Conservation (phyloP, 169 alveolate species). For the Perkinsus marinus region DNA sequence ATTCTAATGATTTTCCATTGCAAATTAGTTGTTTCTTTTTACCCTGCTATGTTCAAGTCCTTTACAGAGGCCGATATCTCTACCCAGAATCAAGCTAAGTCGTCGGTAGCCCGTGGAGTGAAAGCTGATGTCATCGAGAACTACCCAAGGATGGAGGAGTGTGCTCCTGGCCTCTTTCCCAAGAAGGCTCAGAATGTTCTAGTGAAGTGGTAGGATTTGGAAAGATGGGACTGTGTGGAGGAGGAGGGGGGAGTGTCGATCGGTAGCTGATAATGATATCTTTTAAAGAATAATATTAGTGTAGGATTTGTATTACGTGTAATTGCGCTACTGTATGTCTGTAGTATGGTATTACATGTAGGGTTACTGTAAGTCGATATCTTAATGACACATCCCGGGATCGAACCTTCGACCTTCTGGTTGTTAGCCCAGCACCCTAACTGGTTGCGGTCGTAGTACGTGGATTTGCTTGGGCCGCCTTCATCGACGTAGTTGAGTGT, state of each 20-base stretch:
- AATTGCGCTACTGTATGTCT: no score
- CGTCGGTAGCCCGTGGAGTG: slow-evolving; percentile 62
- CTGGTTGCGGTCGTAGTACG: no score
- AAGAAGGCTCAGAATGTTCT: slow-evolving; percentile 6
- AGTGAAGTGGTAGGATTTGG: background rate
- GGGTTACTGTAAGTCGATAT: no score
- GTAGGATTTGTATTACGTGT: no score
- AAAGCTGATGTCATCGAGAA: slow-evolving; percentile 34
- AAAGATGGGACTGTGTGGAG: background rate
- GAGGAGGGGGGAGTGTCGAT: background rate
- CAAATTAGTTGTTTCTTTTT: background rate
- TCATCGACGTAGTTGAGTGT: background rate
- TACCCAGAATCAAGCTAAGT: slow-evolving; percentile 61
- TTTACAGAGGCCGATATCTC: slow-evolving; percentile 39
- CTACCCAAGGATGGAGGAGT: slow-evolving; percentile 19
- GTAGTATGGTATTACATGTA: no score
- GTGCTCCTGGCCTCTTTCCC: slow-evolving; percentile 19
- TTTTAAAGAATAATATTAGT: no score
- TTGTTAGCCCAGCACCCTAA: no score
- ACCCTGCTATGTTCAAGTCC: background rate
- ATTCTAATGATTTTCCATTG: no score
- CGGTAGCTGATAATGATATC: no score
- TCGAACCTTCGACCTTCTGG: no score
- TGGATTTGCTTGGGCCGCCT: no score
- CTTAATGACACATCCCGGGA: no score